A percentile compares a stretch with the other conserved stretches of the same genome.
Conservation (phyloP, 805 yeast genomes). For the Ogataea degrootiae region DNA sequence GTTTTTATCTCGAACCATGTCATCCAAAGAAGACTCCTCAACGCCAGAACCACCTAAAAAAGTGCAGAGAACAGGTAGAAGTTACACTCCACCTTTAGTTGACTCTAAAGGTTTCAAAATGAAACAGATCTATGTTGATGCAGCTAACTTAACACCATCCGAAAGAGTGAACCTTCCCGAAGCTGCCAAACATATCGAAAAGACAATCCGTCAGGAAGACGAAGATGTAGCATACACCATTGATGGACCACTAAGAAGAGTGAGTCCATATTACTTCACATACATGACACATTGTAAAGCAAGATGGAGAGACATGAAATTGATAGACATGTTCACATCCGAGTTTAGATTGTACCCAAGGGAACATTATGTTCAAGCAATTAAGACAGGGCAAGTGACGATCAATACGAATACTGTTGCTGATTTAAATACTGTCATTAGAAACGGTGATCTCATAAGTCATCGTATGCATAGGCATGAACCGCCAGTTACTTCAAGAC, state of each 20-base stretch:
- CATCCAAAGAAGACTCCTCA: background rate
- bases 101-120: conserved; percentile 47
- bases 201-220: conserved; percentile 46
- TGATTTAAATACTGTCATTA: conserved; percentile 54
- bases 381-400: conserved; percentile 63
- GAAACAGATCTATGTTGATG: conserved; percentile 33
- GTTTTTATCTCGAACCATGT: too few relatives aligned
- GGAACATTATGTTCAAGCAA: conserved; percentile 54
- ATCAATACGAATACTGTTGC: conserved; percentile 63
- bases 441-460: conserved; percentile 77
- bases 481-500: conserved; percentile 66
- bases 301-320: conserved; percentile 84
- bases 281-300: conserved; percentile 87
- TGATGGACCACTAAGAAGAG: conserved; percentile 61
- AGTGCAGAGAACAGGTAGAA: conserved; percentile 8
- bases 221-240: conserved; percentile 54
- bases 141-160: conserved; percentile 5
- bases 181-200: conserved; percentile 15
- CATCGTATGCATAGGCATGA: conserved; percentile 87
- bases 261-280: conserved; percentile 83
- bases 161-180: background rate
- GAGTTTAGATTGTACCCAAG: conserved; percentile 82
- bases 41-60: conserved; percentile 9
- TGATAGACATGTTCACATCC: conserved; percentile 72
- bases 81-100: conserved; percentile 22